Evolutionary conservation across 495 filamentous ascomycete genomes (phyloP).

Genomic region (Penicillium robsamsonii): DNA sequence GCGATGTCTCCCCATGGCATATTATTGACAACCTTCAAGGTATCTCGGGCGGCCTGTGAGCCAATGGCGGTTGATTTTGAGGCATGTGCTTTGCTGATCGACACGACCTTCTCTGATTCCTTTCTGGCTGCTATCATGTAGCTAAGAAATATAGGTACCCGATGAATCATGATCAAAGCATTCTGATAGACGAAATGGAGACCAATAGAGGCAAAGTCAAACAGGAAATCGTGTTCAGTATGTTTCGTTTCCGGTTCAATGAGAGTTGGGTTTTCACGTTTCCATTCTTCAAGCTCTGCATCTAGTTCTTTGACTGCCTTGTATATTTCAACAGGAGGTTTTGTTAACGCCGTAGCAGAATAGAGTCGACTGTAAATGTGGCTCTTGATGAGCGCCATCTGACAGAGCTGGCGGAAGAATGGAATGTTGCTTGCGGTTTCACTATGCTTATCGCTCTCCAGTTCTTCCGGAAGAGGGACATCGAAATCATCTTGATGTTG

Average conservation of each 20-base stretch:
- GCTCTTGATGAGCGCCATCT: conserved; percentile 82
- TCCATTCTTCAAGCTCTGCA: conserved; percentile 87
- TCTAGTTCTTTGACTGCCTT: conserved; percentile 87
- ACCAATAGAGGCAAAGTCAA: conserved; percentile 83
- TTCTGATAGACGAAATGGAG: conserved; percentile 95
- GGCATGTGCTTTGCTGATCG: conserved; percentile 58
- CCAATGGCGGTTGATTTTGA: conserved; percentile 68
- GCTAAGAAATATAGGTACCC: conserved; percentile 89
- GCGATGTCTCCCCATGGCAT: conserved; percentile 90
- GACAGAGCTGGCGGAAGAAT: conserved; percentile 84
- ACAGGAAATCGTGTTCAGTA: conserved; percentile 74
- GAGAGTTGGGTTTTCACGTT: conserved; percentile 70
- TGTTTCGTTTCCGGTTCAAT: conserved; percentile 80
- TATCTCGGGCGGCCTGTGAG: conserved; percentile 83
- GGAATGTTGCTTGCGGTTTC: conserved; percentile 74
- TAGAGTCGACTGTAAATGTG: conserved; percentile 90
- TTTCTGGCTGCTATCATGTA: conserved; percentile 55
- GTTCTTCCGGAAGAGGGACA: conserved; percentile 81
- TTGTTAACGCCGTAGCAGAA: conserved; percentile 77
- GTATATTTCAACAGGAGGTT: conserved; percentile 79
- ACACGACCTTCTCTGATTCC: conserved; percentile 13
- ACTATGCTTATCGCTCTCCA: conserved; percentile 68
- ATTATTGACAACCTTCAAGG: conserved; percentile 85
- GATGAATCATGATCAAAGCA: conserved; percentile 91
- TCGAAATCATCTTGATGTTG: conserved; percentile 97